Conservation (phyloP, 1,284 basidiomycete genomes). For the Leucoagaricus sp. region DNA sequence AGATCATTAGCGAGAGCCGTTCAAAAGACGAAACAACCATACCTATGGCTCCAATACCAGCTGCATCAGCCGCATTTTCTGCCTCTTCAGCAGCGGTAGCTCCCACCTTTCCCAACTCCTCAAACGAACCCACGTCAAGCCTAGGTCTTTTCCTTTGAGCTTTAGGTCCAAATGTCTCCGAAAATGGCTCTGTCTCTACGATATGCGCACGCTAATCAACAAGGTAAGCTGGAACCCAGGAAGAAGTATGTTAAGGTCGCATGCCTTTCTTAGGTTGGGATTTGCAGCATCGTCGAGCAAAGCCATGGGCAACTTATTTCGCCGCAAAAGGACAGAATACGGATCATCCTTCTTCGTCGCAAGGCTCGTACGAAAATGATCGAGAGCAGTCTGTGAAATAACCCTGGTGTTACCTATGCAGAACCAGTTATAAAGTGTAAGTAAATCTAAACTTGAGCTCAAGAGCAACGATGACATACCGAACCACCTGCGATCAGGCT, state of each 20-base stretch:
- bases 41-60: conserved; percentile 45
- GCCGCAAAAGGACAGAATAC: conserved; percentile 87
- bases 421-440: conserved; percentile 1
- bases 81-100: conserved; percentile 48
- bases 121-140: conserved; percentile 83
- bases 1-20: background rate
- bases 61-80: conserved; percentile 42
- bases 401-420: conserved; percentile 90
- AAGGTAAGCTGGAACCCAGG: background rate
- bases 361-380: conserved; percentile 91
- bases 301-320: conserved; percentile 96
- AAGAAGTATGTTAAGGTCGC: background rate
- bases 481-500: conserved; percentile 95
- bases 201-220: conserved; percentile 77
- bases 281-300: conserved; percentile 87
- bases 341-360: conserved; percentile 86
- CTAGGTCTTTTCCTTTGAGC: conserved; percentile 88
- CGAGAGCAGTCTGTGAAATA: conserved; percentile 93
- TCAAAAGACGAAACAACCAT: background rate
- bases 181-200: conserved; percentile 91
- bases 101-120: conserved; percentile 78
- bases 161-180: conserved; percentile 92
- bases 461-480: conserved; percentile 53
- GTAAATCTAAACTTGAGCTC: background rate
- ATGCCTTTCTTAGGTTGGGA: conserved; percentile 75